These are phyloP conservation scores for Litsea cubeba DNA, from an alignment of 164 flowering plant species.

Conservation along the genomic window DNA sequence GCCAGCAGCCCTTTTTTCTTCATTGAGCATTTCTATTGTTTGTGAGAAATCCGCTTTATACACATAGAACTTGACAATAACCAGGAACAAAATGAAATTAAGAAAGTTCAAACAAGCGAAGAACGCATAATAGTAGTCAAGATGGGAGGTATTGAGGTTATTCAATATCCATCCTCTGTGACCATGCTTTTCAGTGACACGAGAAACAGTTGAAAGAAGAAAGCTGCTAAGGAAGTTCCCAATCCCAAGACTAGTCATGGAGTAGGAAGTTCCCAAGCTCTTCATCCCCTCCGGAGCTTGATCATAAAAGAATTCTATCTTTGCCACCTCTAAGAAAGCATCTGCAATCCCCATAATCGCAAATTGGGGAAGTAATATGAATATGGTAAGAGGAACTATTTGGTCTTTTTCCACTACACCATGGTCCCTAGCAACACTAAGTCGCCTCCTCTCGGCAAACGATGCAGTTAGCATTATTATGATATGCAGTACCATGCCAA, in stretches of 20 bases:
- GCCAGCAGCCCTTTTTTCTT: background rate
- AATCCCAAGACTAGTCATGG: slow-evolving; percentile 17
- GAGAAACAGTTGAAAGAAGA: slow-evolving; percentile 13
- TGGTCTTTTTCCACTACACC: background rate
- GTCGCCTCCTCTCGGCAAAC: slow-evolving; percentile 39
- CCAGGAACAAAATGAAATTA: slow-evolving; percentile 46
- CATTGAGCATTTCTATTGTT: background rate
- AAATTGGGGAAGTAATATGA: slow-evolving; percentile 25
- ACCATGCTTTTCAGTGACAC: slow-evolving; percentile 14
- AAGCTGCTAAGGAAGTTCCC: slow-evolving; percentile 27
- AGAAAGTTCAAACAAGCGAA: slow-evolving; percentile 41
- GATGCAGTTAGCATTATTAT: slow-evolving; percentile 45
- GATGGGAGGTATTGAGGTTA: slow-evolving; percentile 26
- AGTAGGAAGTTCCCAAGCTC: slow-evolving; percentile 25
- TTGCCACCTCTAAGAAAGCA: slow-evolving; percentile 20
- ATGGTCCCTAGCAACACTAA: slow-evolving; percentile 18
- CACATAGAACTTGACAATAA: slow-evolving; percentile 37
- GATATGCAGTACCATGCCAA: slow-evolving; percentile 45
- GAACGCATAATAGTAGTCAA: slow-evolving; percentile 36
- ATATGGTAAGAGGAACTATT: slow-evolving; percentile 20
- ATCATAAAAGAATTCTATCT: slow-evolving; percentile 29
- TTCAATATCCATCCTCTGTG: slow-evolving; percentile 22
- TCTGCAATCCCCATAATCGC: slow-evolving; percentile 22
- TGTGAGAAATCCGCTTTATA: slow-evolving; percentile 48
- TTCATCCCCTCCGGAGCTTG: slow-evolving; percentile 29